Conservation (phyloP, 2,329 filamentous ascomycete species). For the Aureobasidium sp. region DNA sequence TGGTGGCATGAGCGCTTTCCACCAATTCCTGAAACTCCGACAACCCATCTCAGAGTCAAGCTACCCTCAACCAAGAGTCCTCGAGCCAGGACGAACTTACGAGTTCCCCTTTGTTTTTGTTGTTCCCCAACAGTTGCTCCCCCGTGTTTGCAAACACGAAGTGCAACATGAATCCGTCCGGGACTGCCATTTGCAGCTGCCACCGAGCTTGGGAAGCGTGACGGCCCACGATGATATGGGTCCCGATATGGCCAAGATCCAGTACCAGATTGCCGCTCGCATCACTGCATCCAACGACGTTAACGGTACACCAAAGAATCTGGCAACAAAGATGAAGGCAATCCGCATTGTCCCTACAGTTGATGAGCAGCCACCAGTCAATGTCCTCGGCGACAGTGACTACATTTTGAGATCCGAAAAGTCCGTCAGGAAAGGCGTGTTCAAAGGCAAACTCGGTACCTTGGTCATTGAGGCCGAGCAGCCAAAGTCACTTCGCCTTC, state of each 20-base stretch:
- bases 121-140: conserved; percentile 52
- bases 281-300: conserved; percentile 34
- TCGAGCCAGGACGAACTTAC: conserved; percentile 49
- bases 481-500: conserved; percentile 48
- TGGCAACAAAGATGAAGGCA: conserved; percentile 45
- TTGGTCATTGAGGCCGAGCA: conserved; percentile 51
- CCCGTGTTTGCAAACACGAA: conserved; percentile 49
- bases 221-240: conserved; percentile 50
- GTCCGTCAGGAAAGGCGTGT: conserved; percentile 50
- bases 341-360: conserved; percentile 52
- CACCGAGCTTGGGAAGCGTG: conserved; percentile 48
- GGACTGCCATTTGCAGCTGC: conserved; percentile 49
- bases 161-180: conserved; percentile 44
- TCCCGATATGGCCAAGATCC: conserved; percentile 54
- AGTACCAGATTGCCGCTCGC: conserved; percentile 43
- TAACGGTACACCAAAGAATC: conserved; percentile 31
- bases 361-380: conserved; percentile 53
- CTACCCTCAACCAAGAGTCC: conserved; percentile 48
- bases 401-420: conserved; percentile 52
- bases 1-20: conserved; percentile 47
- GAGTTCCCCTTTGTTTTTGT: conserved; percentile 57
- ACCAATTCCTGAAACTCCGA: conserved; percentile 53
- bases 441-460: conserved; percentile 51
- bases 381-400: conserved; percentile 37
- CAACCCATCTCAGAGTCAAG: conserved; percentile 48